Evolutionary conservation across 306 rosid species (phyloP), one percentile per base, ranked within the genome.

Genomic region (Astragalus membranaceus): DNA sequence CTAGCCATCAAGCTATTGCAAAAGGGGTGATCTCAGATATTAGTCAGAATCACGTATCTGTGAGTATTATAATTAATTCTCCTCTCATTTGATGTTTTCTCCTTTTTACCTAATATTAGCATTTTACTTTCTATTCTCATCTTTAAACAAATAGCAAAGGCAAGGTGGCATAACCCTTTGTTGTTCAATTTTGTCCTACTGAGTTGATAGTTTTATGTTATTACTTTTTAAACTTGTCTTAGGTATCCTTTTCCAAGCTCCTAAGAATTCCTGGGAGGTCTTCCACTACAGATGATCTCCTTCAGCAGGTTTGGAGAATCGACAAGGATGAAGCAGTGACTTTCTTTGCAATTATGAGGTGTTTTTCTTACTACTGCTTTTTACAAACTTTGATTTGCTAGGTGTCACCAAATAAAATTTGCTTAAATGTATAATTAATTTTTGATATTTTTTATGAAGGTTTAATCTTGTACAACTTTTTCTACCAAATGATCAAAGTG

Each of bases 331-430:
- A 87, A 80, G 39, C 61, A 55, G 79, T 85, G 82, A 78, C 97
- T 58, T 88, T 92, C 11, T 93, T 87, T 90, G 88, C 96, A 43
- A 55, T 81, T 47, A 93, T 93, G 97, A 88, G 98, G 98, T 87
- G 73, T 56, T 78, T 73, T 53, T 67, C 59, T 58, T 68, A 43
- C 59, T 51, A 49, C 44, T 11, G 39, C 20, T 33, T 76, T n/a
- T 10, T 61, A 54, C 54, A 54, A 66, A 59, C 29, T 50, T 75
- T 20, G 46, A 57, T 66, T 70, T 60, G 33, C 67, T 48, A 3
- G 57, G 30, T 37, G 44, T 52, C 16, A 6, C 53, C 2, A 63
- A 57, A 74, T 70, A 12, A 62, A 64, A 53, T 23, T 59, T 53
- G 7, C 57, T 32, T 37, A 26, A 36, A 42, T 69, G 70, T 75